phyloP scores from a whole-genome alignment of 2,329 filamentous ascomycete species.

The Fusarium coffeatum region DNA sequence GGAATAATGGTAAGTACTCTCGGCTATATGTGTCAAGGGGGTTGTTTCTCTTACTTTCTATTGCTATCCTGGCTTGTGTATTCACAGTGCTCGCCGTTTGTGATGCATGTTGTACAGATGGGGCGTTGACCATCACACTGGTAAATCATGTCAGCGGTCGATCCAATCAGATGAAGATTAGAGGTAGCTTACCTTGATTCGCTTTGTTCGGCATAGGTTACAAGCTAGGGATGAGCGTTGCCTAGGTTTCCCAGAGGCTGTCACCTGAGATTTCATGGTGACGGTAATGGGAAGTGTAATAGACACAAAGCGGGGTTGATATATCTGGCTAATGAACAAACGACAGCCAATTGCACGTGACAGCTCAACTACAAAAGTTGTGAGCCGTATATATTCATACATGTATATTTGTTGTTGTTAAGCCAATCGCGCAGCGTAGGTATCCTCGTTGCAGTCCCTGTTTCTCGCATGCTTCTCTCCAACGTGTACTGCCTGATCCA shows the following conservation, averaged over 20 bases:
- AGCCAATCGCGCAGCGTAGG: background rate
- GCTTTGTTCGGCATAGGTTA: background rate
- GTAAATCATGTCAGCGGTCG: background rate
- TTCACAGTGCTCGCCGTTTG: background rate
- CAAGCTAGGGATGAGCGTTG: background rate
- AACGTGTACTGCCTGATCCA: too few species aligned
- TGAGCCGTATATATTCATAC: background rate
- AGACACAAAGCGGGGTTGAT: background rate
- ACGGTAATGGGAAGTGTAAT: background rate
- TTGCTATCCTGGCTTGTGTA: conserved; percentile 2
- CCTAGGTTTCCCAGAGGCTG: background rate
- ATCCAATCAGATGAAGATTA: background rate
- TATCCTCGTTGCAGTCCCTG: too few species aligned
- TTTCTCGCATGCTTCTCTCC: too few species aligned
- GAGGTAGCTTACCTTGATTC: background rate
- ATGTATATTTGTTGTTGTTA: background rate
- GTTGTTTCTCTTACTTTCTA: background rate
- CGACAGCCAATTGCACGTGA: too few species aligned
- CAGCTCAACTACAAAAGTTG: background rate
- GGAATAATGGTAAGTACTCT: background rate
- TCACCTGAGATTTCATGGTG: conserved; percentile 3
- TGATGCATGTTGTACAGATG: background rate
- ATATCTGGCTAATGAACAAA: background rate
- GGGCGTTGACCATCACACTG: conserved; percentile 3
- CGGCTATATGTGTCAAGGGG: background rate